A percentile compares a stretch with the other conserved stretches of the same genome.
Evolutionary conservation across 768 basidiomycete species (phyloP).

Genomic region (Pleurotus giganteus): DNA sequence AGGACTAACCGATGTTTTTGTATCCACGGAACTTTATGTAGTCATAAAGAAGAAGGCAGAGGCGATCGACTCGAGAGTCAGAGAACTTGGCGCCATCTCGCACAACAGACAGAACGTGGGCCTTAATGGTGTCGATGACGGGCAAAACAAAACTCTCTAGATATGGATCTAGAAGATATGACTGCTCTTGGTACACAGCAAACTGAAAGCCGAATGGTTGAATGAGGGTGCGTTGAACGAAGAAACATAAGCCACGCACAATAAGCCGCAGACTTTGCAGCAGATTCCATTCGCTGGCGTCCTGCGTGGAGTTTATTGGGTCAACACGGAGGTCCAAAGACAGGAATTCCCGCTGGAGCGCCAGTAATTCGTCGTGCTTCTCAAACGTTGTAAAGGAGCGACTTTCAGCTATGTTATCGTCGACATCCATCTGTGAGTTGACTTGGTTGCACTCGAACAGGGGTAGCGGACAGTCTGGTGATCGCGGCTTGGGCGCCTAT

Average conservation of each 20-base stretch:
- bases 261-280: slow-evolving; percentile 45
- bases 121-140: slow-evolving; percentile 62
- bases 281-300: slow-evolving; percentile 36
- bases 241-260: slow-evolving; percentile 36
- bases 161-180: slow-evolving; percentile 88
- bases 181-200: slow-evolving; percentile 87
- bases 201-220: slow-evolving; percentile 46
- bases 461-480: not conserved
- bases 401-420: slow-evolving; percentile 40
- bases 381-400: slow-evolving; percentile 58
- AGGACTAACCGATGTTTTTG: slow-evolving; percentile 81
- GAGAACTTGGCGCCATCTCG: slow-evolving; percentile 27
- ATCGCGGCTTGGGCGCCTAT: slow-evolving; percentile 7
- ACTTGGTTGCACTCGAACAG: not conserved
- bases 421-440: slow-evolving; percentile 14
- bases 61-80: slow-evolving; percentile 41
- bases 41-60: slow-evolving; percentile 68
- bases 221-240: not conserved
- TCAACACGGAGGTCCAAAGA: slow-evolving; percentile 41
- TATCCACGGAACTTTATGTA: slow-evolving; percentile 88
- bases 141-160: slow-evolving; percentile 79
- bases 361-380: slow-evolving; percentile 56
- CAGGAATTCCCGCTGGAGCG: slow-evolving; percentile 50
- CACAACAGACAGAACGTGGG: slow-evolving; percentile 44
- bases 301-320: slow-evolving; percentile 38